Percentiles rank a stretch among this genome's conserved stretches.
Evolutionary conservation across 768 basidiomycete genomes (phyloP).

Genomic region (Gloeopeniophorella convolvens): DNA sequence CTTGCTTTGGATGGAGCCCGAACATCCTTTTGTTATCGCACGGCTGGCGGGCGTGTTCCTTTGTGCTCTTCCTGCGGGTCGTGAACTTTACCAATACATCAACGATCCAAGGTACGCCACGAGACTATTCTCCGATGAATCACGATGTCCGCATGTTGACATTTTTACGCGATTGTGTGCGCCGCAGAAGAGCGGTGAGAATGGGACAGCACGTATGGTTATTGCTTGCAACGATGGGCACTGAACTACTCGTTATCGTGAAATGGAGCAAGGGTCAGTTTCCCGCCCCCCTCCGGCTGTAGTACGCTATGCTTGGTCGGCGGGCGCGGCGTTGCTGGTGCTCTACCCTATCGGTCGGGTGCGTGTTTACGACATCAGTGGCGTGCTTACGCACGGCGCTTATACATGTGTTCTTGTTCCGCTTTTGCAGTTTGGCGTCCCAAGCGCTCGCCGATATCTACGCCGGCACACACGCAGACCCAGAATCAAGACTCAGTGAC

Average conservation of each 20-base stretch:
- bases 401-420: constrained; percentile 10
- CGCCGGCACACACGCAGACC: constrained; percentile 4
- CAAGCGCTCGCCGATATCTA: constrained; percentile 20
- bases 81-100: constrained; percentile 80
- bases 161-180: constrained; percentile 18
- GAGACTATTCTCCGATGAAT: background rate
- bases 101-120: constrained; percentile 66
- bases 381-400: constrained; percentile 9
- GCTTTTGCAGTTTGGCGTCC: constrained; percentile 19
- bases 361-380: constrained; percentile 24
- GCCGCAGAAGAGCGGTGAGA: constrained; percentile 61
- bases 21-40: constrained; percentile 77
- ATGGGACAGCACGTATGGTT: constrained; percentile 92
- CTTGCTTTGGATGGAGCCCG: constrained; percentile 84
- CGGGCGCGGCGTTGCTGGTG: constrained; percentile 51
- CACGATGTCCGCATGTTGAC: constrained; percentile 8
- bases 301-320: constrained; percentile 64
- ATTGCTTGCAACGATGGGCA: constrained; percentile 76
- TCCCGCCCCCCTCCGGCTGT: constrained; percentile 51
- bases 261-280: constrained; percentile 81
- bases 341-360: constrained; percentile 68
- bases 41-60: constrained; percentile 71
- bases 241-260: constrained; percentile 71
- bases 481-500: constrained; percentile 16
- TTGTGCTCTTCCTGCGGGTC: constrained; percentile 79